Percentiles rank a stretch among this genome's conserved stretches.
phyloP scores from a whole-genome alignment of 2,329 filamentous ascomycete genomes.

The Zalaria obscura region DNA sequence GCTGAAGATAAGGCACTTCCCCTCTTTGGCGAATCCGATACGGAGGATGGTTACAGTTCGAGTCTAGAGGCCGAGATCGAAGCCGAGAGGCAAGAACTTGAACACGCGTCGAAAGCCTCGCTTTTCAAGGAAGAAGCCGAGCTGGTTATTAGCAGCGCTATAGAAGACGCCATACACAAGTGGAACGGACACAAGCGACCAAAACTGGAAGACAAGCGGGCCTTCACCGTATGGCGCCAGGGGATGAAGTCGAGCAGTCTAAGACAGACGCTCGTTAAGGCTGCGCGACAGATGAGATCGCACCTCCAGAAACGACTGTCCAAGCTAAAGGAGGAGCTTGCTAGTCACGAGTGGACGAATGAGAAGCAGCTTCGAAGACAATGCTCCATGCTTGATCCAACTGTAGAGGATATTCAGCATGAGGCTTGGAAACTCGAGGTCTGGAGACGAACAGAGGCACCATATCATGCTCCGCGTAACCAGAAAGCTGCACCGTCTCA shows the following conservation, averaged over 20 bases:
- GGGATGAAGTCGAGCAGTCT: slow-evolving; percentile 30
- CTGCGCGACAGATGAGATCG: slow-evolving; percentile 28
- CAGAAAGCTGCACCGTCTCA: not conserved
- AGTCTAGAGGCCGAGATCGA: slow-evolving; percentile 36
- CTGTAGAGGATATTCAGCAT: slow-evolving; percentile 46
- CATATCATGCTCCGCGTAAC: slow-evolving; percentile 6
- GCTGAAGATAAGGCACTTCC: no score
- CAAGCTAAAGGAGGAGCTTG: slow-evolving; percentile 41
- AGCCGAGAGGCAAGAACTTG: slow-evolving; percentile 16
- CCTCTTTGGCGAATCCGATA: slow-evolving; percentile 39
- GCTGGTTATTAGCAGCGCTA: slow-evolving; percentile 37
- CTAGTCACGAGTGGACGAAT: slow-evolving; percentile 37
- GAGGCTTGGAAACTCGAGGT: slow-evolving; percentile 31
- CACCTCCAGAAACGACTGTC: slow-evolving; percentile 37
- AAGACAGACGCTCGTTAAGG: slow-evolving; percentile 28
- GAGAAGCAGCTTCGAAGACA: slow-evolving; percentile 38
- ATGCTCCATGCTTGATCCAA: slow-evolving; percentile 48
- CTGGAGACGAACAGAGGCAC: slow-evolving; percentile 18
- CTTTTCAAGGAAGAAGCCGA: slow-evolving; percentile 23
- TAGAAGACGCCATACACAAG: slow-evolving; percentile 33
- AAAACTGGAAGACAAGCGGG: slow-evolving; percentile 40
- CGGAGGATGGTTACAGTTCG: slow-evolving; percentile 9
- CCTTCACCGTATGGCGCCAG: slow-evolving; percentile 46
- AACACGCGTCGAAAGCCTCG: slow-evolving; percentile 7
- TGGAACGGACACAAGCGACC: slow-evolving; percentile 50